These are phyloP conservation scores for Jasminum sambac DNA, from an alignment of 257 asterid species.

Conservation along the genomic window DNA sequence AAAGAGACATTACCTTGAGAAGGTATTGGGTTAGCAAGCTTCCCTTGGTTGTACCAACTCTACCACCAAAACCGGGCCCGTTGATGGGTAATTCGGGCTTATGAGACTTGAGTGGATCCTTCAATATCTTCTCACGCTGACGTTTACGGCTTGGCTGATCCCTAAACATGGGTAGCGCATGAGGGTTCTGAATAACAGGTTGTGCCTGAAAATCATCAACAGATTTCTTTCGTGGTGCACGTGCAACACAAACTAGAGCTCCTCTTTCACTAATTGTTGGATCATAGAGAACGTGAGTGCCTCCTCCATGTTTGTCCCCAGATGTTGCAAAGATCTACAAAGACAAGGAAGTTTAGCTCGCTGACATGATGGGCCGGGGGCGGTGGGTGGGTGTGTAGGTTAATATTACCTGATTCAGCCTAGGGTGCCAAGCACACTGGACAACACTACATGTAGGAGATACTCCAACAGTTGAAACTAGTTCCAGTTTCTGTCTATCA, in stretches of 20 bases:
- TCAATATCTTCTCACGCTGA: slow-evolving; percentile 83
- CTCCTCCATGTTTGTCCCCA: slow-evolving; percentile 89
- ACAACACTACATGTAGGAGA: slow-evolving; percentile 84
- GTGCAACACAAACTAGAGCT: slow-evolving; percentile 94
- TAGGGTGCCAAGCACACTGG: slow-evolving; percentile 96
- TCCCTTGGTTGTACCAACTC: slow-evolving; percentile 90
- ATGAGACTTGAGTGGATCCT: slow-evolving; percentile 94
- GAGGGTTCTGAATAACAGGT: slow-evolving; percentile 98
- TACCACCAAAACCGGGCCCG: slow-evolving; percentile 97
- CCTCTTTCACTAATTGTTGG: slow-evolving; percentile 92
- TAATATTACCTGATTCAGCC: slow-evolving; percentile 74
- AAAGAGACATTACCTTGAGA: slow-evolving; percentile 59
- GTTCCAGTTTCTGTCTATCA: slow-evolving; percentile 78
- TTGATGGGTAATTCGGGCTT: slow-evolving; percentile 92
- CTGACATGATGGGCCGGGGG: too few relatives aligned
- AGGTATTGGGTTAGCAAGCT: slow-evolving; percentile 94
- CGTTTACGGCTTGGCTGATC: slow-evolving; percentile 98
- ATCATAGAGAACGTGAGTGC: slow-evolving; percentile 86
- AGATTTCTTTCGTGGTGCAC: slow-evolving; percentile 95
- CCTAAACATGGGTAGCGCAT: slow-evolving; percentile 89
- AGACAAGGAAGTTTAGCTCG: slow-evolving; percentile 1
- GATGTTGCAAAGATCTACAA: slow-evolving; percentile 73
- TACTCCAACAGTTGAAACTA: slow-evolving; percentile 81
- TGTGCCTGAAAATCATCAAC: slow-evolving; percentile 81
- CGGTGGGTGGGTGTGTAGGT: too few relatives aligned